Evolutionary conservation across 169 alveolate species (phyloP).

Genomic region (Cryptosporidium tyzzeri): DNA sequence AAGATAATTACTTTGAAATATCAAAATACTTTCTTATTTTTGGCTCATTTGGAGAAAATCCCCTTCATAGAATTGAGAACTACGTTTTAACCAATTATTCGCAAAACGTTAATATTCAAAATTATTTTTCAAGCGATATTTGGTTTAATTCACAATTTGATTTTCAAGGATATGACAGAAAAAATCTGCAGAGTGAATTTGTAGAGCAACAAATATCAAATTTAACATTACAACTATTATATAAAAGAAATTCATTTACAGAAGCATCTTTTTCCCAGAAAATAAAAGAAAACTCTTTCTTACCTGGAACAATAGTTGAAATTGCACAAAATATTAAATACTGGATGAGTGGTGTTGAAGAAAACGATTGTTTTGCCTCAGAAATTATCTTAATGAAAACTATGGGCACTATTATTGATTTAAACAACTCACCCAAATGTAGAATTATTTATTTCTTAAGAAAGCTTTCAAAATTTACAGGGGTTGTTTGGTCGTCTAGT

Average conservation of each 20-base stretch:
- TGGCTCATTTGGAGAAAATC: constrained; percentile 32
- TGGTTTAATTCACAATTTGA: constrained; percentile 23
- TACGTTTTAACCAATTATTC: background rate
- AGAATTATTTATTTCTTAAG: constrained; percentile 1
- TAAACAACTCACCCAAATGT: background rate
- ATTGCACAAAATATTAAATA: constrained; percentile 17
- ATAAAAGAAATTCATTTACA: background rate
- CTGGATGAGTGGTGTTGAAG: constrained; percentile 1
- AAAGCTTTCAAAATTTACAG: constrained; percentile 17
- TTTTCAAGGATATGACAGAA: background rate
- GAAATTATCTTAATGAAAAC: background rate
- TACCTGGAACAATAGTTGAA: constrained; percentile 27
- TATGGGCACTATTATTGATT: background rate
- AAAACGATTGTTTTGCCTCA: too few relatives aligned
- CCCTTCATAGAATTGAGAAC: background rate
- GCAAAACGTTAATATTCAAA: background rate
- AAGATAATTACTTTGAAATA: constrained; percentile 1
- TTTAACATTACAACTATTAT: background rate
- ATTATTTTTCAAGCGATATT: background rate
- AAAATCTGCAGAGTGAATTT: background rate
- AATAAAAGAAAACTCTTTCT: background rate
- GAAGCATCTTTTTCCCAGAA: background rate
- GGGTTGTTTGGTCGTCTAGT: constrained; percentile 44
- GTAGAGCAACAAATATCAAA: background rate
- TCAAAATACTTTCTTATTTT: constrained; percentile 6